Conservation (phyloP, 2,329 filamentous ascomycete species). For the Ustulina deusta region DNA sequence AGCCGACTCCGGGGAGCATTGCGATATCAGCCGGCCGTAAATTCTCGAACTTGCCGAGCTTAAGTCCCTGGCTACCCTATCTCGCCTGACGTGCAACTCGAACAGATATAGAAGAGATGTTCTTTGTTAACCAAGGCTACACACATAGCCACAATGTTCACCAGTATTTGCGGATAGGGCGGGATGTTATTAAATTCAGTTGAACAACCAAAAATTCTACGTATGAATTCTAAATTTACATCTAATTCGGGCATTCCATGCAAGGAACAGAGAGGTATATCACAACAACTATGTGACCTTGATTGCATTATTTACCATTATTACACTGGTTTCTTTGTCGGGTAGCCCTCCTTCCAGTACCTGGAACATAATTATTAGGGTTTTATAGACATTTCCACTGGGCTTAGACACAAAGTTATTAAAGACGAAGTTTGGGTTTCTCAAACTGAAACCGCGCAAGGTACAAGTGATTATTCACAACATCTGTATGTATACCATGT, state of each 20-base stretch:
- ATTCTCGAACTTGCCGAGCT: background rate
- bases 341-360: background rate
- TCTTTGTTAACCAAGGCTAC: background rate
- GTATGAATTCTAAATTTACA: background rate
- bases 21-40: too few relatives aligned
- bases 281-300: background rate
- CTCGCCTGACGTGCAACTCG: background rate
- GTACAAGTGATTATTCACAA: conserved; percentile 15
- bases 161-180: background rate
- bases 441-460: background rate
- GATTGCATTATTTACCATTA: background rate
- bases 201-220: background rate
- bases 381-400: background rate
- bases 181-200: background rate
- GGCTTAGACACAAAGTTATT: background rate
- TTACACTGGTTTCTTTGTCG: background rate
- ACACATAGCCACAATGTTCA: background rate
- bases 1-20: background rate
- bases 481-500: conserved; percentile 11
- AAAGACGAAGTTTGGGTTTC: background rate
- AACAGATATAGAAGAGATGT: background rate
- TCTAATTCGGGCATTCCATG: background rate
- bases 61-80: too few relatives aligned
- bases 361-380: background rate
- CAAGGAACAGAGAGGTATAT: background rate